A percentile compares a stretch with the other conserved stretches of the same genome.
phyloP scores from a whole-genome alignment of 2,329 filamentous ascomycete genomes.

The Bipolaris victoriae region DNA sequence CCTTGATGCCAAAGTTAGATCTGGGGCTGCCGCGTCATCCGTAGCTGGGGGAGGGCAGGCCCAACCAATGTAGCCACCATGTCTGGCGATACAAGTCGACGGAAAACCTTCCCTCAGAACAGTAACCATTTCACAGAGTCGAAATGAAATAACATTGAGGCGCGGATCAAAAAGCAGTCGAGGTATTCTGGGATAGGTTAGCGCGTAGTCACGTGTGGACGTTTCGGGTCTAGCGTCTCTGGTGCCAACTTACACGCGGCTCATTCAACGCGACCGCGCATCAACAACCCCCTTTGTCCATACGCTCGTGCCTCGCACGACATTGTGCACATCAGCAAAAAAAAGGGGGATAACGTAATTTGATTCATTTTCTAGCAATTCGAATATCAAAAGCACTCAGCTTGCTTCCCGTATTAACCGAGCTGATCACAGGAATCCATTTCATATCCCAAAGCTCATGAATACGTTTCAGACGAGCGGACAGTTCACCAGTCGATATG shows the following conservation, averaged over 20 bases:
- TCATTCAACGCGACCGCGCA: not conserved
- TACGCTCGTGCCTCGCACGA: not conserved
- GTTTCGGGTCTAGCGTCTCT: constrained; percentile 1
- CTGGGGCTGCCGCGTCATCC: constrained; percentile 27
- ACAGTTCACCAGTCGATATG: constrained; percentile 2
- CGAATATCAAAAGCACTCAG: not conserved
- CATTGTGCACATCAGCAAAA: not conserved
- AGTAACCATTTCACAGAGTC: not conserved
- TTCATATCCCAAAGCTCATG: not conserved
- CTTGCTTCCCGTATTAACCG: not conserved
- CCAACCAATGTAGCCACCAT: not conserved
- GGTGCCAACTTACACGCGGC: not conserved
- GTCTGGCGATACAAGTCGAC: not conserved
- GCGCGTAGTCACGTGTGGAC: not conserved
- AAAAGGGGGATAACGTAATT: not conserved
- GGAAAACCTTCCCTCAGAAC: not conserved
- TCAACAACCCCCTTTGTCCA: not conserved
- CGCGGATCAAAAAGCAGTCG: not conserved
- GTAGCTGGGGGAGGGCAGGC: not conserved
- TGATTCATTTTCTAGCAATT: not conserved
- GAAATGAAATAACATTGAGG: not conserved
- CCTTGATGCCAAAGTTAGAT: constrained; percentile 14
- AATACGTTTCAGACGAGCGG: not conserved
- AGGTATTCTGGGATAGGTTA: not conserved
- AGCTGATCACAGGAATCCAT: not conserved